These are phyloP conservation scores for Lasiosphaeriaceae sp. DNA, from an alignment of 495 filamentous ascomycete genomes.

Conservation along the genomic window DNA sequence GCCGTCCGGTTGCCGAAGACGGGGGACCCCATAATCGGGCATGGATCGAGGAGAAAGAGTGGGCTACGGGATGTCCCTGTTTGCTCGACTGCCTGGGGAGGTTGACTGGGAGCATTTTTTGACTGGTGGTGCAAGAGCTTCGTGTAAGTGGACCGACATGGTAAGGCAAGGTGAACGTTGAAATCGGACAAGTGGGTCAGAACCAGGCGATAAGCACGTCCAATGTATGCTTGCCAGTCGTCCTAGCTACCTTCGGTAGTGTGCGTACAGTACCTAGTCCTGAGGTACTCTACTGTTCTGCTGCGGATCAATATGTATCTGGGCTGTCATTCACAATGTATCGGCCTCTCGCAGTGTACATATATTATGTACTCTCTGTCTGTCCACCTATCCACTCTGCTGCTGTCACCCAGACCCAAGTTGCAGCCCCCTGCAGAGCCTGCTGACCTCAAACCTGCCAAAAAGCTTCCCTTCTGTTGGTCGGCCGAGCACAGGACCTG, in stretches of 20 bases:
- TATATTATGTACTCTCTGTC: background rate
- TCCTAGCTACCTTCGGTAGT: too few relatives aligned
- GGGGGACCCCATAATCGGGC: constrained; percentile 16
- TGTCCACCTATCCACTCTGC: background rate
- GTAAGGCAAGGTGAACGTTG: background rate
- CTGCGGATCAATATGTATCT: background rate
- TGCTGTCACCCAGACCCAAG: background rate
- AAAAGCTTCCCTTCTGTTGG: background rate
- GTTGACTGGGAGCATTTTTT: too few relatives aligned
- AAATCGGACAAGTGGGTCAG: background rate
- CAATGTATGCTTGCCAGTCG: background rate
- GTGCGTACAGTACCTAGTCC: background rate
- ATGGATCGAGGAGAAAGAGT: constrained; percentile 16
- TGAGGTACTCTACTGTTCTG: background rate
- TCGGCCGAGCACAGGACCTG: background rate
- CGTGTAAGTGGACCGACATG: background rate
- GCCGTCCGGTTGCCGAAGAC: constrained; percentile 23
- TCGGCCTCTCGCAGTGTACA: background rate
- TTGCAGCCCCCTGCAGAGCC: background rate
- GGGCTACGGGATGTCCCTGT: constrained; percentile 6
- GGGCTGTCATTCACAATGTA: background rate
- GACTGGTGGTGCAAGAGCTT: background rate
- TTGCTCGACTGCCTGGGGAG: background rate
- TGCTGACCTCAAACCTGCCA: background rate
- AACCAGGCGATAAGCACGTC: background rate